These are phyloP conservation scores for Mycena amicta DNA, from an alignment of 768 basidiomycete genomes.

Conservation along the genomic window DNA sequence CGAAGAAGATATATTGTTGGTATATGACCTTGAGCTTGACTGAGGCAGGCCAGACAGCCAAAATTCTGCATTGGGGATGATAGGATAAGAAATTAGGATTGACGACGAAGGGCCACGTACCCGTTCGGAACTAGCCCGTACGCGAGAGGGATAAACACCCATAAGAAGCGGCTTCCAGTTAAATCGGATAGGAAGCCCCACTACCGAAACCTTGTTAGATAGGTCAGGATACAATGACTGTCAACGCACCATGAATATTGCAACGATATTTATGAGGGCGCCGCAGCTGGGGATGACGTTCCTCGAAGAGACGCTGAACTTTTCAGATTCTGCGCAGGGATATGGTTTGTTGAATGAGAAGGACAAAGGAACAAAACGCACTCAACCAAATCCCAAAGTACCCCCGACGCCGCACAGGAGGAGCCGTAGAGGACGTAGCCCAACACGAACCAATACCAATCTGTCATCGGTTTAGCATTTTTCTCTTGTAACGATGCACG, in stretches of 20 bases:
- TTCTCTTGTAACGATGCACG: background rate
- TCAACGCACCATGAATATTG: conserved; percentile 25
- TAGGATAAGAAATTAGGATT: conserved; percentile 1
- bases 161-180: conserved; percentile 27
- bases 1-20: background rate
- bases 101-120: background rate
- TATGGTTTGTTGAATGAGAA: too few species aligned
- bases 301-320: conserved; percentile 24
- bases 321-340: conserved; percentile 27
- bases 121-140: conserved; percentile 19
- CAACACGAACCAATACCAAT: conserved; percentile 29
- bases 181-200: conserved; percentile 30
- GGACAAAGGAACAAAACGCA: conserved; percentile 1
- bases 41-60: conserved; percentile 28
- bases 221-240: too few species aligned
- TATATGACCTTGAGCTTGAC: conserved; percentile 25
- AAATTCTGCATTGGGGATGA: conserved; percentile 20
- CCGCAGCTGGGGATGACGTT: conserved; percentile 30
- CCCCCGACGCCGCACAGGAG: conserved; percentile 22
- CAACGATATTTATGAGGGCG: conserved; percentile 25
- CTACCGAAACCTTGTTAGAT: too few species aligned
- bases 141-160: conserved; percentile 27
- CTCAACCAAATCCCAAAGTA: conserved; percentile 31
- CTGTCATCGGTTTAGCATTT: conserved; percentile 1
- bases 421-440: conserved; percentile 29